phyloP scores from a whole-genome alignment of 345 rosid genomes.

The Durio zibethinus region DNA sequence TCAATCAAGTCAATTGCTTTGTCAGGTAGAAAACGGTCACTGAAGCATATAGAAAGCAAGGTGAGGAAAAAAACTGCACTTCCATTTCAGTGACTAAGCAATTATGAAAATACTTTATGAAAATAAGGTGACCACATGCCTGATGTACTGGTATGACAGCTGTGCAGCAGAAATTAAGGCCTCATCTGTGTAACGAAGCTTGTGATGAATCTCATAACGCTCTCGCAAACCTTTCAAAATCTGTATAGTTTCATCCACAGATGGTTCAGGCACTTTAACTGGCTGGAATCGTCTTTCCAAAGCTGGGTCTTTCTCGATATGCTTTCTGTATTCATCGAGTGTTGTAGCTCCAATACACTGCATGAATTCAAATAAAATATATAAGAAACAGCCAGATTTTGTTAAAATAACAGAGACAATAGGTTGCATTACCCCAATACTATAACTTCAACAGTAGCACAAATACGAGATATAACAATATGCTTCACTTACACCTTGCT shows the following conservation, averaged over 20 bases:
- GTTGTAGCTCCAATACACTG: constrained; percentile 99
- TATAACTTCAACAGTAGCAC: background rate
- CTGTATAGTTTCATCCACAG: constrained; percentile 91
- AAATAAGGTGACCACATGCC: constrained; percentile 36
- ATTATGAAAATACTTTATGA: background rate
- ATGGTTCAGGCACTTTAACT: constrained; percentile 95
- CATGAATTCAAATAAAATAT: constrained; percentile 18
- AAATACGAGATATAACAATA: background rate
- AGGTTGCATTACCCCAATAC: background rate
- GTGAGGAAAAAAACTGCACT: background rate
- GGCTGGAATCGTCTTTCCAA: constrained; percentile 98
- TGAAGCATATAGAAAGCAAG: constrained; percentile 21
- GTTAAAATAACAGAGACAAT: background rate
- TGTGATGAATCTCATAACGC: constrained; percentile 97
- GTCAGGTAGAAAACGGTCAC: constrained; percentile 98
- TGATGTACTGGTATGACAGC: constrained; percentile 93
- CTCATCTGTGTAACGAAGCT: constrained; percentile 94
- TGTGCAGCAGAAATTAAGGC: constrained; percentile 85
- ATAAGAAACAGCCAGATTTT: background rate
- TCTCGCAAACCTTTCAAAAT: constrained; percentile 92
- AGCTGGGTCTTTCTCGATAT: constrained; percentile 99
- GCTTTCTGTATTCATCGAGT: constrained; percentile 92
- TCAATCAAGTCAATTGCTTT: constrained; percentile 98
- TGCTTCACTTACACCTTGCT: background rate
- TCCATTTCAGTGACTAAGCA: background rate